These are phyloP conservation scores for Tolypocladium ovalisporum DNA, from an alignment of 2,329 filamentous ascomycete species.

Conservation along the genomic window DNA sequence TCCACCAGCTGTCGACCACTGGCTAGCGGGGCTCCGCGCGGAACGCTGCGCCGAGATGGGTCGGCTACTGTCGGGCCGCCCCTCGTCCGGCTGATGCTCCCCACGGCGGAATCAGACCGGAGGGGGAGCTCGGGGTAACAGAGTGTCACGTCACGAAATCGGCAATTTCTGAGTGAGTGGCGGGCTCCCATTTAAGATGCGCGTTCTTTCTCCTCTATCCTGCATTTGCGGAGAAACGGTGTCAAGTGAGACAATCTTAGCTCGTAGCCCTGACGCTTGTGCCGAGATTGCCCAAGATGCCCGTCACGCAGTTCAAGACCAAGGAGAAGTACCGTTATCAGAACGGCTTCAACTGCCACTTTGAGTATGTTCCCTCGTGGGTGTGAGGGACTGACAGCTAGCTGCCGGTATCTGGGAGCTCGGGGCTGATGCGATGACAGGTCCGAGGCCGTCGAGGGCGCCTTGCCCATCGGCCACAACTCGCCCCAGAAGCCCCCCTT, in stretches of 20 bases:
- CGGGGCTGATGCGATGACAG: slow-evolving; percentile 27
- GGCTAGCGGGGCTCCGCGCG: slow-evolving; percentile 6
- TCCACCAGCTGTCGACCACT: not conserved
- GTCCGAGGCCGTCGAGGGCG: slow-evolving; percentile 68
- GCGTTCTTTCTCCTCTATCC: not conserved
- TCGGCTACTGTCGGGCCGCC: slow-evolving; percentile 19
- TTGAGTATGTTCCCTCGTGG: slow-evolving; percentile 48
- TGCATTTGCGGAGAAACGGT: not conserved
- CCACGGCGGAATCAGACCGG: slow-evolving; percentile 11
- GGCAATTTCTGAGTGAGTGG: not conserved
- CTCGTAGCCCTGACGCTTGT: not conserved
- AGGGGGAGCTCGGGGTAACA: not conserved
- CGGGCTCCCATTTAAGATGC: not conserved
- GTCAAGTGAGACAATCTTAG: not conserved
- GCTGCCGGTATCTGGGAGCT: not conserved
- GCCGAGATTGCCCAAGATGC: slow-evolving; percentile 26
- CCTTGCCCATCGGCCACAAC: slow-evolving; percentile 66
- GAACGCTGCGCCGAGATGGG: slow-evolving; percentile 10
- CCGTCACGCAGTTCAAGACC: slow-evolving; percentile 35
- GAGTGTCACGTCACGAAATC: not conserved
- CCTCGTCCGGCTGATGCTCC: slow-evolving; percentile 4
- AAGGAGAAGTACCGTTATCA: slow-evolving; percentile 60
- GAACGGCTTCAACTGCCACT: slow-evolving; percentile 66
- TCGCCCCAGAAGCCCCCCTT: slow-evolving; percentile 70
- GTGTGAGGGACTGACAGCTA: no score